Percentiles rank a stretch among this genome's conserved stretches.
Evolutionary conservation across 106 monocot genomes (phyloP).

Genomic region (Alisma plantagoaquatica): DNA sequence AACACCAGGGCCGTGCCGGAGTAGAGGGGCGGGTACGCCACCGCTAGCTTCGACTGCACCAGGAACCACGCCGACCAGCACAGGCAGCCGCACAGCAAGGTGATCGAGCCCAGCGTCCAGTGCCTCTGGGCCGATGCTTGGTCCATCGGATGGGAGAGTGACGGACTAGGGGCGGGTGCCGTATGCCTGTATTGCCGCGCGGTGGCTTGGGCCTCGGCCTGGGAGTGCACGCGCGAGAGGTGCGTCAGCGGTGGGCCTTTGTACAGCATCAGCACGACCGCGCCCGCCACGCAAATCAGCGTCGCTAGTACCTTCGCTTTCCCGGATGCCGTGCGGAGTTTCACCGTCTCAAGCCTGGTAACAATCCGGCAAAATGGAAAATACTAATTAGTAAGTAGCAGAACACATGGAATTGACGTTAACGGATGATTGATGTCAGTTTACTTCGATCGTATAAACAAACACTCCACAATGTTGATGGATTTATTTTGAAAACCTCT

Average conservation of each 20-base stretch:
- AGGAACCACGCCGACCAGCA: conserved; percentile 65
- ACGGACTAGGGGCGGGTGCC: too few relatives aligned
- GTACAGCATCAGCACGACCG: conserved; percentile 57
- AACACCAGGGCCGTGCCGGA: conserved; percentile 47
- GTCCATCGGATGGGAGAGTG: too few relatives aligned
- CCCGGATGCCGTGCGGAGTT: conserved; percentile 34
- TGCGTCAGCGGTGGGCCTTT: conserved; percentile 37
- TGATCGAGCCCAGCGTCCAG: conserved; percentile 31
- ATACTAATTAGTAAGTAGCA: too few relatives aligned
- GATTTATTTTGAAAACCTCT: too few relatives aligned
- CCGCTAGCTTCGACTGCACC: conserved; percentile 36
- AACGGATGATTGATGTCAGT: too few relatives aligned
- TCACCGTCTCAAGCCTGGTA: conserved; percentile 47
- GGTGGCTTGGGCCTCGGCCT: background rate
- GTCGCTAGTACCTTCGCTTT: conserved; percentile 47
- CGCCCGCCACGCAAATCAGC: conserved; percentile 29
- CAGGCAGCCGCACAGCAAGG: conserved; percentile 27
- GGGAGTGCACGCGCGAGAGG: background rate
- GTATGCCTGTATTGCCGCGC: too few relatives aligned
- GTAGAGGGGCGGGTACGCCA: conserved; percentile 59
- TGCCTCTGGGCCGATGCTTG: too few relatives aligned
- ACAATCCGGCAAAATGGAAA: too few relatives aligned
- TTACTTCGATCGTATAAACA: too few relatives aligned
- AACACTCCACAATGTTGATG: too few relatives aligned
- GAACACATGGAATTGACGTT: too few relatives aligned